These are phyloP conservation scores for Cladosporium sp. DNA, from an alignment of 2,329 filamentous ascomycete species.

Conservation along the genomic window DNA sequence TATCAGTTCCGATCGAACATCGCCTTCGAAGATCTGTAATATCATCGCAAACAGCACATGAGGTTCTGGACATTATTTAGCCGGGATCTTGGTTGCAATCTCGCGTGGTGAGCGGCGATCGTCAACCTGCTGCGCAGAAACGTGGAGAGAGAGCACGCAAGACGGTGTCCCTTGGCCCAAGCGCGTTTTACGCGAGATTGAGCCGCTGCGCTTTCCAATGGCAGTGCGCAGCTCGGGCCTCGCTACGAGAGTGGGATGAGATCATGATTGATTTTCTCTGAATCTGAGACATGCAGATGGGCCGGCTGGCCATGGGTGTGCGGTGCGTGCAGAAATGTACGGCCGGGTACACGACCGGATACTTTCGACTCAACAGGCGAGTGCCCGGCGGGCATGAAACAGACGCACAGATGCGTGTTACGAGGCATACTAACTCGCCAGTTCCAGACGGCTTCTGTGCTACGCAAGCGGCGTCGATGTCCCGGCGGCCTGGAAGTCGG, in stretches of 20 bases:
- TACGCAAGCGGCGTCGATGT: not conserved
- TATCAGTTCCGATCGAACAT: no score
- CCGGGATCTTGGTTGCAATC: not conserved
- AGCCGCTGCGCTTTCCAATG: not conserved
- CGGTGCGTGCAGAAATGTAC: no score
- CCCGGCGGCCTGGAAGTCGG: not conserved
- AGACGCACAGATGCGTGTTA: no score
- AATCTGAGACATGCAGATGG: not conserved
- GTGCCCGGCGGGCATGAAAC: no score
- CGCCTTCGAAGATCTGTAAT: no score
- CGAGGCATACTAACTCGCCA: no score
- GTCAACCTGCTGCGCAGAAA: not conserved
- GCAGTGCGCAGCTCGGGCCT: not conserved
- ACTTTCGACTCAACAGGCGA: no score
- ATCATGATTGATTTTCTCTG: not conserved
- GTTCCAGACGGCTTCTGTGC: no score
- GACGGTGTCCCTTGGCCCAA: not conserved
- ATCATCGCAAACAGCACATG: no score
- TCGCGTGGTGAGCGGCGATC: not conserved
- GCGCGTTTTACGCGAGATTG: not conserved
- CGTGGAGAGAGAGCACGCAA: not conserved
- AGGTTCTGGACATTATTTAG: not conserved
- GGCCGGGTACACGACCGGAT: no score
- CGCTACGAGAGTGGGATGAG: not conserved
- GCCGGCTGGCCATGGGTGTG: no score